Evolutionary conservation across 441 rosid species (phyloP).

Genomic region (Rhodomyrtus psidioides): DNA sequence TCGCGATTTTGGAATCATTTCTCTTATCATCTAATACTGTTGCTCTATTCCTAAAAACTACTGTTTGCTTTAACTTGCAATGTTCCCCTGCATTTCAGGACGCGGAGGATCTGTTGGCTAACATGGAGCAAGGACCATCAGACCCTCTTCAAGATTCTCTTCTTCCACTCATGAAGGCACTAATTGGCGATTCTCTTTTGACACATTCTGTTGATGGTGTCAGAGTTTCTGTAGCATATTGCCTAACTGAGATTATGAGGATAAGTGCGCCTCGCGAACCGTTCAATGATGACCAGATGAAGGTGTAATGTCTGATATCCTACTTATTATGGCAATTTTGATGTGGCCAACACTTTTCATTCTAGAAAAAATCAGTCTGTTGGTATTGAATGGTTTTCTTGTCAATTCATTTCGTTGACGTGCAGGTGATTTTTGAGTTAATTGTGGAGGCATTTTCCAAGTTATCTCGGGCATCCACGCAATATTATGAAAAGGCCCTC

Average conservation of each 20-base stretch:
- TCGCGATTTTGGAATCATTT: not conserved
- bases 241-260: constrained; percentile 50
- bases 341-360: no score
- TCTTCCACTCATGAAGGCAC: constrained; percentile 39
- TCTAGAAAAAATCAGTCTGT: not conserved
- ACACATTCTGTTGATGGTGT: constrained; percentile 48
- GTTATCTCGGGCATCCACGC: constrained; percentile 39
- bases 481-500: constrained; percentile 34
- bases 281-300: constrained; percentile 48
- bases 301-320: constrained; percentile 19
- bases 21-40: not conserved
- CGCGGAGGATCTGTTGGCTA: constrained; percentile 35
- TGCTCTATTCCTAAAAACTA: not conserved
- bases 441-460: constrained; percentile 40
- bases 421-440: constrained; percentile 43
- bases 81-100: constrained; percentile 13
- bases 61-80: not conserved
- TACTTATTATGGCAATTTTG: not conserved
- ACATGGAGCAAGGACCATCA: constrained; percentile 46
- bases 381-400: not conserved
- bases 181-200: constrained; percentile 33
- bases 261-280: constrained; percentile 62
- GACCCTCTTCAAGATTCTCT: constrained; percentile 36
- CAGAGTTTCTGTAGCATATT: constrained; percentile 50
- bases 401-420: not conserved